A percentile compares a stretch with the other conserved stretches of the same genome.
These are phyloP conservation scores for Ochromonadaceae sp. DNA, from an alignment of 352 stramenopile species.

Conservation along the genomic window DNA sequence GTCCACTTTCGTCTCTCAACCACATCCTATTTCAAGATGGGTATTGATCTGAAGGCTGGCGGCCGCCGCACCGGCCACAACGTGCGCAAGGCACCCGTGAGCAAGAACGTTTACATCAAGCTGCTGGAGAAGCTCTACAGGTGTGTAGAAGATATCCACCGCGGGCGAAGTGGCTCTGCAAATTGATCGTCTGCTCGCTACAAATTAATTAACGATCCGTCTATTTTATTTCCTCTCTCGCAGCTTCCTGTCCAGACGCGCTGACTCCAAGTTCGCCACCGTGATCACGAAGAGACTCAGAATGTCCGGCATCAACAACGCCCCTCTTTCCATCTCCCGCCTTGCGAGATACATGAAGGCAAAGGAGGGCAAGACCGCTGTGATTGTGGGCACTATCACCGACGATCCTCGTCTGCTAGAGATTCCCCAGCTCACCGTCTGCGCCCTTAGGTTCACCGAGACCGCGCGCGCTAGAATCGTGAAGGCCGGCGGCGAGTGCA, in stretches of 20 bases:
- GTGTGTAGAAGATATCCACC: not conserved
- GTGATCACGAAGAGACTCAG: constrained; percentile 96
- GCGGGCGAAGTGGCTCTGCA: too few species aligned
- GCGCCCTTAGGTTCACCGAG: constrained; percentile 94
- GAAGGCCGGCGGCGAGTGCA: constrained; percentile 90
- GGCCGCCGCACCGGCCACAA: constrained; percentile 95
- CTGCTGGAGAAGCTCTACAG: constrained; percentile 83
- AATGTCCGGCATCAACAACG: constrained; percentile 97
- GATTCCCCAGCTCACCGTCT: constrained; percentile 85
- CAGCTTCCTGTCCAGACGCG: constrained; percentile 92
- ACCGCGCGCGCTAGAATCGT: constrained; percentile 89
- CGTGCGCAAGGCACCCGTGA: constrained; percentile 85
- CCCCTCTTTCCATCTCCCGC: constrained; percentile 85
- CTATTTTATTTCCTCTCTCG: constrained; percentile 45
- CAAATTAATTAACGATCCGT: not conserved
- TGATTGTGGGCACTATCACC: constrained; percentile 95
- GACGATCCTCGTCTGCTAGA: constrained; percentile 94
- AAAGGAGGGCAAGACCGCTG: constrained; percentile 95
- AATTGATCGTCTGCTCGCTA: not conserved
- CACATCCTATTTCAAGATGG: too few species aligned
- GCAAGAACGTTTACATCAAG: constrained; percentile 97
- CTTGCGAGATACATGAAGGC: constrained; percentile 94
- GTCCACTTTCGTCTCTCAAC: too few species aligned
- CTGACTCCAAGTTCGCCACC: constrained; percentile 94
- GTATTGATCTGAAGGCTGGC: constrained; percentile 98